These are phyloP conservation scores for Apostasia shenzhenica DNA, from an alignment of 106 monocot genomes.

Conservation along the genomic window DNA sequence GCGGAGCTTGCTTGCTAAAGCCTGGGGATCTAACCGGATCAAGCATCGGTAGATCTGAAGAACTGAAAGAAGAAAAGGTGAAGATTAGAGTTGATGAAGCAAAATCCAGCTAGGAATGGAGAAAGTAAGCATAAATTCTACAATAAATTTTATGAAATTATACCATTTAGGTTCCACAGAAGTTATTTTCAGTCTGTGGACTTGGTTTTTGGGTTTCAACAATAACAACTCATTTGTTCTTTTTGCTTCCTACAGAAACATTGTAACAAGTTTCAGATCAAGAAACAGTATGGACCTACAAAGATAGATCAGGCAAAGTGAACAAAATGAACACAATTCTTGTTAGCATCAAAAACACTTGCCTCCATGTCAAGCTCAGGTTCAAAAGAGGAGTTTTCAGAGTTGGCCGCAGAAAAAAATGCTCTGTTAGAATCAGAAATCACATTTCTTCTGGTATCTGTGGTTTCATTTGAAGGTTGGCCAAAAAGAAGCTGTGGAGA, in stretches of 20 bases:
- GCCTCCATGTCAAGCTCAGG: constrained; percentile 22
- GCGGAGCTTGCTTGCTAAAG: constrained; percentile 21
- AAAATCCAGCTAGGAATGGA: neutral
- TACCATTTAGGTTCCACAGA: constrained; percentile 16
- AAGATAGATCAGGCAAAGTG: constrained; percentile 1
- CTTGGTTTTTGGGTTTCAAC: constrained; percentile 3
- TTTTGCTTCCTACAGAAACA: constrained; percentile 27
- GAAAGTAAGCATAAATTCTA: too few relatives aligned
- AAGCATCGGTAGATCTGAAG: constrained; percentile 14
- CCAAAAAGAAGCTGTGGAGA: constrained; percentile 15
- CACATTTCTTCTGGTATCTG: constrained; percentile 1
- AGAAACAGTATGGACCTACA: constrained; percentile 1
- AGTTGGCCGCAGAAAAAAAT: constrained; percentile 7
- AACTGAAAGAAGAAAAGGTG: constrained; percentile 17
- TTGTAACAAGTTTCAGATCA: neutral
- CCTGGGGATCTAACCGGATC: constrained; percentile 19
- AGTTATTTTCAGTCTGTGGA: constrained; percentile 7
- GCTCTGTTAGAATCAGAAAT: constrained; percentile 4
- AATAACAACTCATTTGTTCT: neutral
- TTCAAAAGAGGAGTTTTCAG: constrained; percentile 23
- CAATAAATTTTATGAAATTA: too few relatives aligned
- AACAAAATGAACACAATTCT: constrained; percentile 2
- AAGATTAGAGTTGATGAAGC: neutral
- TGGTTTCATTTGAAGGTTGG: constrained; percentile 1
- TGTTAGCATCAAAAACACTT: neutral